phyloP scores from a whole-genome alignment of 2,329 filamentous ascomycete species.

The Cladobotryum mycophilum region DNA sequence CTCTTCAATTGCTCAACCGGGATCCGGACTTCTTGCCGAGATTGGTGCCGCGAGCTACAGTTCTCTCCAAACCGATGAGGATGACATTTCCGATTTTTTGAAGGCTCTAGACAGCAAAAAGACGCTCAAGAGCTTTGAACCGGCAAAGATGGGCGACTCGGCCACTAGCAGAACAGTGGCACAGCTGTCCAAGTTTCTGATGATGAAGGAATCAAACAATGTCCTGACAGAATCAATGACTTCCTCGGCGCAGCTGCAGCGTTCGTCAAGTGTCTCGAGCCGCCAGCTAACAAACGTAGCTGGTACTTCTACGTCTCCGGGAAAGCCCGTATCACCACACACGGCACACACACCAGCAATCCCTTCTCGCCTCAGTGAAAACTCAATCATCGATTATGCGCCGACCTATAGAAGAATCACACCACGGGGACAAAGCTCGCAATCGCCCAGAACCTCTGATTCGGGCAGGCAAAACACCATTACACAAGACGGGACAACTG shows the following conservation, averaged over 20 bases:
- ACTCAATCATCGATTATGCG: constrained; percentile 56
- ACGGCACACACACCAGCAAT: constrained; percentile 91
- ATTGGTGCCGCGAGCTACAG: constrained; percentile 60
- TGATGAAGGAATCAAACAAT: constrained; percentile 83
- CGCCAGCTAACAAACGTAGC: constrained; percentile 54
- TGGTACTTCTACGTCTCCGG: constrained; percentile 76
- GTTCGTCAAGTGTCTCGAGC: constrained; percentile 70
- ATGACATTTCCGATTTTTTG: constrained; percentile 89
- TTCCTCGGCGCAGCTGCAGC: constrained; percentile 77
- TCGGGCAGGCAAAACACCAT: constrained; percentile 32
- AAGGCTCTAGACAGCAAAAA: constrained; percentile 84
- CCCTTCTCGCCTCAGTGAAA: constrained; percentile 86
- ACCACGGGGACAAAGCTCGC: constrained; percentile 23
- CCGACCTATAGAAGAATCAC: constrained; percentile 22
- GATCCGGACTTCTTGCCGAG: constrained; percentile 73
- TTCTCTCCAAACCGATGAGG: constrained; percentile 69
- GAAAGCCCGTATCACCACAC: constrained; percentile 82
- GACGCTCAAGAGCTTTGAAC: constrained; percentile 74
- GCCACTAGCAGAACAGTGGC: constrained; percentile 70
- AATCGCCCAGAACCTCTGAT: constrained; percentile 22
- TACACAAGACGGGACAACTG: constrained; percentile 51
- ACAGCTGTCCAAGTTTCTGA: constrained; percentile 77
- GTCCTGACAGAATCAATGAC: constrained; percentile 89
- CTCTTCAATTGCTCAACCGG: constrained; percentile 64
- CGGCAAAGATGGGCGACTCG: constrained; percentile 59